Percentiles rank a stretch among this genome's conserved stretches.
These are phyloP conservation scores for Coemansia sp. DNA, from an alignment of 192 early-diverging fungal species.

Conservation along the genomic window DNA sequence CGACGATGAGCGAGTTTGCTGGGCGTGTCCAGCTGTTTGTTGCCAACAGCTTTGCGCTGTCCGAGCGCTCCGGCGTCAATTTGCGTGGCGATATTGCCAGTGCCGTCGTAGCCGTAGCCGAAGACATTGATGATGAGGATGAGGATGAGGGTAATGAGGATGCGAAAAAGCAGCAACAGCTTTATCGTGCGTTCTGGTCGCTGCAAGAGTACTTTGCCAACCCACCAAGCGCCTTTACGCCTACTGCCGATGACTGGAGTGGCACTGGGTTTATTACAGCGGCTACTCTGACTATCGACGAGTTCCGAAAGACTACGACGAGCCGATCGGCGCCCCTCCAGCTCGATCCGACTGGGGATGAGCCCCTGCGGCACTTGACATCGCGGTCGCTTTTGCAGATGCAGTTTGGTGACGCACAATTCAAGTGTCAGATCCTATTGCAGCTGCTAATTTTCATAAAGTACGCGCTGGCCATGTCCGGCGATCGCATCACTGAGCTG, in stretches of 20 bases:
- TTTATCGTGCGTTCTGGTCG: conserved; percentile 80
- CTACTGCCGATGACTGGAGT: conserved; percentile 3
- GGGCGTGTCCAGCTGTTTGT: conserved; percentile 91
- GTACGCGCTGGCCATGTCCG: conserved; percentile 64
- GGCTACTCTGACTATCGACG: conserved; percentile 30
- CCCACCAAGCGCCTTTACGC: conserved; percentile 58
- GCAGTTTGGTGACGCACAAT: conserved; percentile 78
- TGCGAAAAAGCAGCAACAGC: conserved; percentile 18
- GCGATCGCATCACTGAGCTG: conserved; percentile 51
- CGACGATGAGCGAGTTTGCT: conserved; percentile 75
- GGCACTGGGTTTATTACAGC: conserved; percentile 22
- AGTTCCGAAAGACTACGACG: conserved; percentile 36
- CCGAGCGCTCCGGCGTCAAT: conserved; percentile 91
- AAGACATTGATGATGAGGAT: not conserved
- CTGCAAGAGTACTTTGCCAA: conserved; percentile 77
- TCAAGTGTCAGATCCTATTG: conserved; percentile 83
- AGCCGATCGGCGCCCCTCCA: conserved; percentile 13
- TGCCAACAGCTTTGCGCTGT: conserved; percentile 79
- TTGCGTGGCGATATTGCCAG: conserved; percentile 78
- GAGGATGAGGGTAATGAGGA: not conserved
- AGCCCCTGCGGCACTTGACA: conserved; percentile 37
- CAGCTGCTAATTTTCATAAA: conserved; percentile 88
- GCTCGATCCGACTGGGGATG: conserved; percentile 23
- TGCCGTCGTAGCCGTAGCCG: conserved; percentile 6
- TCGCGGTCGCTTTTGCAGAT: conserved; percentile 33